Percentiles rank a stretch among this genome's conserved stretches.
Evolutionary conservation across 2,329 filamentous ascomycete genomes (phyloP).

Genomic region (Phialophora macrospora): DNA sequence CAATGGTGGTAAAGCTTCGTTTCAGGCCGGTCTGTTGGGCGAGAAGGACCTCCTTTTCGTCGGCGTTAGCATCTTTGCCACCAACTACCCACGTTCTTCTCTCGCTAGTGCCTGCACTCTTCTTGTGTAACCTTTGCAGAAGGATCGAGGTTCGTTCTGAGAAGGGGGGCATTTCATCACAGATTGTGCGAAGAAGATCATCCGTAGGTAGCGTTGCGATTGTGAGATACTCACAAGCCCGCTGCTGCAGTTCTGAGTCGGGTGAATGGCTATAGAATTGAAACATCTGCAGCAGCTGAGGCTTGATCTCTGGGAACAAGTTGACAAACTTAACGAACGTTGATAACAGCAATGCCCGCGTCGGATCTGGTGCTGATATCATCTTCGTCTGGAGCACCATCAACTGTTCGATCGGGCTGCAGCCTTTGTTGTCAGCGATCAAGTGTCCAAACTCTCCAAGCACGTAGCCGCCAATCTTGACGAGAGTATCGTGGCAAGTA

Average conservation of each 20-base stretch:
- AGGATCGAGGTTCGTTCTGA: slow-evolving; percentile 91
- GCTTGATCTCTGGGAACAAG: slow-evolving; percentile 97
- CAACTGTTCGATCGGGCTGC: slow-evolving; percentile 97
- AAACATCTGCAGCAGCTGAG: slow-evolving; percentile 89
- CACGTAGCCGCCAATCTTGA: slow-evolving; percentile 97
- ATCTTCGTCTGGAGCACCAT: slow-evolving; percentile 90
- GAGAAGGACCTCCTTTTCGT: slow-evolving; percentile 77
- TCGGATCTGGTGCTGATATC: slow-evolving; percentile 82
- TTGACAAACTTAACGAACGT: slow-evolving; percentile 98
- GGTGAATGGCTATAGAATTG: slow-evolving; percentile 90
- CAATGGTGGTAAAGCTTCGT: slow-evolving; percentile 73
- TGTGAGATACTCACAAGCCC: slow-evolving; percentile 91
- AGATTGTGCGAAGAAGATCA: slow-evolving; percentile 88
- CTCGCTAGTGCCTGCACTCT: slow-evolving; percentile 89
- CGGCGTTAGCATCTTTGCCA: slow-evolving; percentile 88
- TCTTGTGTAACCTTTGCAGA: slow-evolving; percentile 89
- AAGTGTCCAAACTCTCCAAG: slow-evolving; percentile 96
- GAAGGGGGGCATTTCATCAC: slow-evolving; percentile 98
- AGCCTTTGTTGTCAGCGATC: slow-evolving; percentile 87
- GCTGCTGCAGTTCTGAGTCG: slow-evolving; percentile 92
- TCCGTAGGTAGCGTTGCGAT: slow-evolving; percentile 85
- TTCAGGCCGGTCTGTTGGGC: slow-evolving; percentile 82
- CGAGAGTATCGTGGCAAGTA: slow-evolving; percentile 92
- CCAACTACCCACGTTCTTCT: slow-evolving; percentile 98
- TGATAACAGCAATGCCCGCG: slow-evolving; percentile 90